These are phyloP conservation scores for Cubamyces lactineus DNA, from an alignment of 768 basidiomycete genomes.

Conservation along the genomic window DNA sequence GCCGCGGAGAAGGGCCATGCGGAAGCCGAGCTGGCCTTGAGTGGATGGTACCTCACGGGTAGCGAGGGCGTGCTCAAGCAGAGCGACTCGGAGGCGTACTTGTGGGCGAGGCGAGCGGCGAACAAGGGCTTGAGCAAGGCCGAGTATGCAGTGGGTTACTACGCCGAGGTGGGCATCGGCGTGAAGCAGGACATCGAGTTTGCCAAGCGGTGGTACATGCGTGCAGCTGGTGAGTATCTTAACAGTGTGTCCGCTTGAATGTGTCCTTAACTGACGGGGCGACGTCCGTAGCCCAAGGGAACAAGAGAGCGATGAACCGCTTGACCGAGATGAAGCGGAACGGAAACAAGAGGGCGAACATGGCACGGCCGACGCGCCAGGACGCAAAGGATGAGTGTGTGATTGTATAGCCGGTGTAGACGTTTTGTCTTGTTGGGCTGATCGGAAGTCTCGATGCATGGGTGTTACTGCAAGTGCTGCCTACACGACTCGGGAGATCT, in stretches of 20 bases:
- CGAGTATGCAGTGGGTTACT: constrained; percentile 98
- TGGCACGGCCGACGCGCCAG: constrained; percentile 87
- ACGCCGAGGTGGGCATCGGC: constrained; percentile 97
- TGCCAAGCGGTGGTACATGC: constrained; percentile 99
- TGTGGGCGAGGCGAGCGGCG: constrained; percentile 95
- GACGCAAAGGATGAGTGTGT: constrained; percentile 95
- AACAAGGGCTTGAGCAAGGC: constrained; percentile 97
- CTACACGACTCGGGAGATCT: neutral
- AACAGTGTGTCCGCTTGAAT: neutral
- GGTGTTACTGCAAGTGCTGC: neutral
- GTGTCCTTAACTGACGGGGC: neutral
- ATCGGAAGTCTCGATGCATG: neutral
- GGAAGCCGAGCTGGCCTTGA: constrained; percentile 93
- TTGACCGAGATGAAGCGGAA: constrained; percentile 94
- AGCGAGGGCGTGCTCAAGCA: constrained; percentile 96
- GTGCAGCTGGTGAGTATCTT: constrained; percentile 81
- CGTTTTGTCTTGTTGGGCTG: neutral
- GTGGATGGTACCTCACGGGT: constrained; percentile 98
- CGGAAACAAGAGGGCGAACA: constrained; percentile 76
- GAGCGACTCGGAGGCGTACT: constrained; percentile 97
- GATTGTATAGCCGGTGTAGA: constrained; percentile 50
- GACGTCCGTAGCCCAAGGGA: constrained; percentile 79
- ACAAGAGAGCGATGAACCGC: constrained; percentile 95
- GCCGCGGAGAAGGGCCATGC: constrained; percentile 96
- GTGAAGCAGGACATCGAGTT: constrained; percentile 95